Conservation (phyloP, 179 eudicot genomes). For the Carnegiea gigantea region DNA sequence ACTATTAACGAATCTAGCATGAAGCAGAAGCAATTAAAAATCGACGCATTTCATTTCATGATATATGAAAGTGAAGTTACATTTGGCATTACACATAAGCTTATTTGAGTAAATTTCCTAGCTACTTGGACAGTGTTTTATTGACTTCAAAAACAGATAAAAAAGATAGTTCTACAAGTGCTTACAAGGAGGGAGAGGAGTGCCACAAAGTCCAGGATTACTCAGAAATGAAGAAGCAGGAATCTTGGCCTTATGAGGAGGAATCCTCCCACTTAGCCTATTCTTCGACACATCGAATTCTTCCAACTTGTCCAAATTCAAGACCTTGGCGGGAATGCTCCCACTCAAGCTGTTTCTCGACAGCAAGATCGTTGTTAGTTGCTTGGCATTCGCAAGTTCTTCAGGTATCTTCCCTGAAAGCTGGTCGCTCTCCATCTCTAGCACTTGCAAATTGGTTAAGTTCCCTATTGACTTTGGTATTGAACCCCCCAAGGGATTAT, state of each 20-base stretch:
- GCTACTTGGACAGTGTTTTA: no score
- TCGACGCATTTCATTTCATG: no score
- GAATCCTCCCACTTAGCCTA: conserved; percentile 61
- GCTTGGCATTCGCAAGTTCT: conserved; percentile 49
- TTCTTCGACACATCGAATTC: conserved; percentile 70
- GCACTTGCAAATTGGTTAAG: conserved; percentile 38
- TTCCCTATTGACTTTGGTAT: conserved; percentile 72
- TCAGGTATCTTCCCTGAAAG: conserved; percentile 56
- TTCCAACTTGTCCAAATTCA: conserved; percentile 38
- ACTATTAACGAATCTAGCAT: no score
- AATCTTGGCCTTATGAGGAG: conserved; percentile 34
- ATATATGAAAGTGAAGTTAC: no score
- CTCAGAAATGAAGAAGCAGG: conserved; percentile 36
- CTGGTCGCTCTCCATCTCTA: conserved; percentile 38
- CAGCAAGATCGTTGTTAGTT: conserved; percentile 40
- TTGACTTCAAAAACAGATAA: no score
- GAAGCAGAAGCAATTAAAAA: no score
- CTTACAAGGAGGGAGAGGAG: conserved; percentile 41
- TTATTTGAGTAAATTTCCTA: no score
- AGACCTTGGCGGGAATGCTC: conserved; percentile 44
- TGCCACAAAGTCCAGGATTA: conserved; percentile 42
- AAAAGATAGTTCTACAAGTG: neutral
- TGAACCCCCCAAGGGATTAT: conserved; percentile 59
- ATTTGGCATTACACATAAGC: no score
- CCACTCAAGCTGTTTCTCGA: conserved; percentile 51